Conservation (phyloP, 2,329 filamentous ascomycete species). For the Mycosphaerelloides madeirae region DNA sequence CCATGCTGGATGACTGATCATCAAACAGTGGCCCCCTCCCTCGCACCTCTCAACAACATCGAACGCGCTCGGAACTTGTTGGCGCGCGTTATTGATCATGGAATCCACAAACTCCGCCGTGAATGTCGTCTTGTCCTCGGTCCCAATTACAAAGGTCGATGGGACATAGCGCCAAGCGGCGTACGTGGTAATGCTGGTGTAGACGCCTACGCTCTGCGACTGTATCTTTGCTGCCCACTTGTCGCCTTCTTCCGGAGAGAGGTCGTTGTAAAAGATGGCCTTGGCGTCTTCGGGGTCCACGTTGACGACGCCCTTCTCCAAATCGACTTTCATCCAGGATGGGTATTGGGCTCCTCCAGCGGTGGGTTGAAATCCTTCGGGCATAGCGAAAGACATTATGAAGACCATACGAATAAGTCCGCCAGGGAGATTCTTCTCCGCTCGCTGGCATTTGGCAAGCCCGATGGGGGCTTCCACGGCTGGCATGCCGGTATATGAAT, state of each 20-base stretch:
- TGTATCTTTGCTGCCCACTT: constrained; percentile 6
- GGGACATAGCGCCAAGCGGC: constrained; percentile 39
- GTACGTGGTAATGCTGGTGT: constrained; percentile 18
- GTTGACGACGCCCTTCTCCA: constrained; percentile 10
- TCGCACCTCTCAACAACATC: no score
- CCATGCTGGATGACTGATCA: no score
- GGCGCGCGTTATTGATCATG: no score
- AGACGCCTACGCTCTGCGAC: constrained; percentile 9
- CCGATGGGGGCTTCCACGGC: constrained; percentile 25
- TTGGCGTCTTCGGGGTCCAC: constrained; percentile 4
- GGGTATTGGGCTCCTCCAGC: constrained; percentile 5
- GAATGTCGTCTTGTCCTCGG: no score
- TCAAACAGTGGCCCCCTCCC: no score
- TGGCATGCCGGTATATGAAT: constrained; percentile 29
- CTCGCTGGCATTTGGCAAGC: constrained; percentile 16
- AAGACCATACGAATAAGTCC: constrained; percentile 26
- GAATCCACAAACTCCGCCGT: no score
- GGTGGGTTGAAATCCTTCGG: background rate
- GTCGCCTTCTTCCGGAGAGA: constrained; percentile 5
- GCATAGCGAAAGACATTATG: constrained; percentile 22
- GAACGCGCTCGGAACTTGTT: no score
- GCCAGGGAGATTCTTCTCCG: constrained; percentile 12
- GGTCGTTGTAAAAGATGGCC: constrained; percentile 18
- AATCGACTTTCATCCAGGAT: constrained; percentile 14
- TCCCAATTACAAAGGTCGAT: constrained; percentile 26